phyloP scores from a whole-genome alignment of 148 eudicot genomes.

The Beta vulgaris region DNA sequence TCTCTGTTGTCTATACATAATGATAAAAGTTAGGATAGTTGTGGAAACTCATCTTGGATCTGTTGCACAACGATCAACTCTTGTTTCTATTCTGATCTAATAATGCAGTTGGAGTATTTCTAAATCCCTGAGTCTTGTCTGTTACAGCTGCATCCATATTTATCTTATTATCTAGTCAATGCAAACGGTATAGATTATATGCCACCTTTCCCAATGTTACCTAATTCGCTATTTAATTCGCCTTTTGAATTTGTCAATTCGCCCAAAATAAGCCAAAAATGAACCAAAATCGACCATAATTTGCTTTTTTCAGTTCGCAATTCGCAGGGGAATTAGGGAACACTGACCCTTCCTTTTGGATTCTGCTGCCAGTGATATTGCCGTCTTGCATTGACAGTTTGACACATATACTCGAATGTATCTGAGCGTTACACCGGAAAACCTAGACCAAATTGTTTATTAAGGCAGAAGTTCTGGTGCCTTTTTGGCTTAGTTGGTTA shows the following conservation, averaged over 20 bases:
- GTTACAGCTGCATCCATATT: not conserved
- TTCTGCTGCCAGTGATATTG: not conserved
- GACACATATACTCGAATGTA: not conserved
- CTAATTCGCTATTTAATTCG: no score
- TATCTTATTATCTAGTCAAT: not conserved
- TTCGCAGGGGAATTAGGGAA: no score
- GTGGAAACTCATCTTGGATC: constrained; percentile 18
- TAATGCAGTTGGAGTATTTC: not conserved
- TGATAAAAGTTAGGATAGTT: constrained; percentile 15
- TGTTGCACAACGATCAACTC: not conserved
- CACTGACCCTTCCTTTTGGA: no score
- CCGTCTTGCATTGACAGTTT: not conserved
- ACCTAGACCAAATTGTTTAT: not conserved
- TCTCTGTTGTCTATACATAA: constrained; percentile 2
- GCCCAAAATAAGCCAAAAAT: no score
- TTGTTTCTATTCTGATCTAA: not conserved
- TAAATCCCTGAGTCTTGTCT: not conserved
- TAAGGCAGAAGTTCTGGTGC: not conserved
- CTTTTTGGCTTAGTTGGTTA: not conserved
- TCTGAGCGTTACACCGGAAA: not conserved
- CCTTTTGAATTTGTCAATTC: no score
- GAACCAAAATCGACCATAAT: no score
- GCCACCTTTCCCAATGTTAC: no score
- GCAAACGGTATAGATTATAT: no score
- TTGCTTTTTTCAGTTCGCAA: no score